Evolutionary conservation across 306 rosid species (phyloP).

Genomic region (Prunus campanulata): DNA sequence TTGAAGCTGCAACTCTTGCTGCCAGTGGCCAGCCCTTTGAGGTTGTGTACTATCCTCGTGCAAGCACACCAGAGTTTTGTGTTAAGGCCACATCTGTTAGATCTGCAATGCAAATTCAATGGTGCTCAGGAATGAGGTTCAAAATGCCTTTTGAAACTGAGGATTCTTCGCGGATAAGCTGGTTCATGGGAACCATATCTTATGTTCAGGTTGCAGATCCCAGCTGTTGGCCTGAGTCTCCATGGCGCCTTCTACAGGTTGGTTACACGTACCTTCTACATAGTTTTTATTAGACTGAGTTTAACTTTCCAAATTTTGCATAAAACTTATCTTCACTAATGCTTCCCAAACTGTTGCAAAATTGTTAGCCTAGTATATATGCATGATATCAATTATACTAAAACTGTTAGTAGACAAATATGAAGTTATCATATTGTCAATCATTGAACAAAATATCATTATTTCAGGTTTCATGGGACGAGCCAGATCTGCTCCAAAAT

Average conservation of each 20-base stretch:
- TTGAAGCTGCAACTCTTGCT: slow-evolving; percentile 77
- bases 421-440: not conserved
- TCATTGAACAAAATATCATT: not conserved
- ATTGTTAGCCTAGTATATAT: not conserved
- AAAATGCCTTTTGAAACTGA: slow-evolving; percentile 99
- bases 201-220: slow-evolving; percentile 68
- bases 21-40: slow-evolving; percentile 71
- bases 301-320: not conserved
- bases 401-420: not conserved
- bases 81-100: slow-evolving; percentile 70
- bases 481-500: slow-evolving; percentile 92
- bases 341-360: slow-evolving; percentile 2
- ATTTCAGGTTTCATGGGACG: slow-evolving; percentile 88
- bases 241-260: slow-evolving; percentile 95
- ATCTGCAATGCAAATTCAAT: slow-evolving; percentile 72
- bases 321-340: not conserved
- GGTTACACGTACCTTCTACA: not conserved
- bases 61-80: slow-evolving; percentile 81
- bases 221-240: slow-evolving; percentile 81
- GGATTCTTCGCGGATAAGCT: slow-evolving; percentile 90
- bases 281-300: not conserved
- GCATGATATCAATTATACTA: not conserved
- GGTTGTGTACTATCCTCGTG: slow-evolving; percentile 83
- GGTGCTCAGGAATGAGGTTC: slow-evolving; percentile 92
- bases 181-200: slow-evolving; percentile 98